These are phyloP conservation scores for Magnolia changhungtana DNA, from an alignment of 164 flowering plant genomes.

Conservation along the genomic window DNA sequence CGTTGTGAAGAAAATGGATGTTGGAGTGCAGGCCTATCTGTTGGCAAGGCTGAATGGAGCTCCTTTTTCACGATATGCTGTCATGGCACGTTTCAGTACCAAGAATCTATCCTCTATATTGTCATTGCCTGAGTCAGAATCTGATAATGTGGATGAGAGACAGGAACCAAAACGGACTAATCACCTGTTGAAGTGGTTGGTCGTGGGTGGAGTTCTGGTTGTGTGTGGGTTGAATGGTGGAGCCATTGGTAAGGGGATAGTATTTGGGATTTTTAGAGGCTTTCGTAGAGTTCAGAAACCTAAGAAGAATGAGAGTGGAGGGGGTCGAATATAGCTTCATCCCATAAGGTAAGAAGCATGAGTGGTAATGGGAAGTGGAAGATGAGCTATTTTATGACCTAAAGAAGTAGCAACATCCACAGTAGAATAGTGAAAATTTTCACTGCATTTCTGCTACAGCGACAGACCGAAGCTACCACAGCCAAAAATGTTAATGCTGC, in stretches of 20 bases:
- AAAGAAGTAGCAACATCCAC: background rate
- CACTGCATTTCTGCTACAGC: too few species aligned
- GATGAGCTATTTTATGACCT: background rate
- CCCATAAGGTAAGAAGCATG: background rate
- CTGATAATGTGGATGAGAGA: background rate
- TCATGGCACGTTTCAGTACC: slow-evolving; percentile 64
- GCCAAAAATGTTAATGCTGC: too few species aligned
- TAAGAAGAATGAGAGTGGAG: background rate
- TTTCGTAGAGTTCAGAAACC: background rate
- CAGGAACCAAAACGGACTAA: background rate
- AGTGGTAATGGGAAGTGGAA: background rate
- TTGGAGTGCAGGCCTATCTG: slow-evolving; percentile 58
- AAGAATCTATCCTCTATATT: slow-evolving; percentile 24
- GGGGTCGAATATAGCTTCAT: background rate
- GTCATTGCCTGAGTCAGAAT: background rate
- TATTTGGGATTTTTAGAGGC: slow-evolving; percentile 6
- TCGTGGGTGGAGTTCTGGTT: slow-evolving; percentile 16
- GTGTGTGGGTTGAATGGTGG: slow-evolving; percentile 6
- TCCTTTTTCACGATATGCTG: slow-evolving; percentile 44
- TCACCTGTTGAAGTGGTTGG: slow-evolving; percentile 13
- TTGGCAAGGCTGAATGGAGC: slow-evolving; percentile 38
- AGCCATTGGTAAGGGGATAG: slow-evolving; percentile 5
- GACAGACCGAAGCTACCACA: too few species aligned
- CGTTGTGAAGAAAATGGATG: slow-evolving; percentile 65
- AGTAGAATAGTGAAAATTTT: background rate